Evolutionary conservation across 441 rosid genomes (phyloP), one percentile per base, ranked within the genome.

Genomic region (Erodium trifolium): DNA sequence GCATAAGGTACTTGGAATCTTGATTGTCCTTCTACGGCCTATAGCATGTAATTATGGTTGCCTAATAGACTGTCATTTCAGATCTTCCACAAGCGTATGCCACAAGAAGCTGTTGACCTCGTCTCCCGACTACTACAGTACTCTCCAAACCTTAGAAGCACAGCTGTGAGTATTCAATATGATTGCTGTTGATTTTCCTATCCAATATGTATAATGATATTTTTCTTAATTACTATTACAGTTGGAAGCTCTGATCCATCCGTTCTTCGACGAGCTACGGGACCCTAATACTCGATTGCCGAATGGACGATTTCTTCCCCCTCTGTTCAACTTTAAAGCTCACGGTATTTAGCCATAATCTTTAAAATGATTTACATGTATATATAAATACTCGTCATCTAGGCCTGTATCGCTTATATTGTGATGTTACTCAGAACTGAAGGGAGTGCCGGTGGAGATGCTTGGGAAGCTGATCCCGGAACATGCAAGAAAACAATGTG

Each of bases 31-130:
- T 57, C 29, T 17, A 17, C 2, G 11, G 34, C 27, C 27, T 23
- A 23, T 23, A 49, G 39, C 39, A 0, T 70, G 43, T 34, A 34
- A 34, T 23, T 62, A 4, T 17, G 14, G 63, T 5, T 57, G 27
- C 6, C 41, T 29, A 49, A 1, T 66, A 39, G 71, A 65, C 66
- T 35, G 34, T 68, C 69, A 53, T 70, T 69, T 14, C 83, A 93
- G 98, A 84, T 93, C 71, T 93, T 93, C 82, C 85, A 86, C 70
- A 93, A 91, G 85, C 82, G 90, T 65, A 93, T 87, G 94, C 98
- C 98, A 67, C 96, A 90, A 1, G 98, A 93, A 80, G 98, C 98
- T 5, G 96, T 88, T 1, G 98, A 93, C 80, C 89, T 93, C 1
- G 97, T 91, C 78, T 93, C 98, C 13, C 83, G 98, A 72, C 80